Percentiles rank a stretch among this genome's conserved stretches.
Evolutionary conservation across 495 filamentous ascomycete genomes (phyloP).

Genomic region (Penicillium verhagenii): DNA sequence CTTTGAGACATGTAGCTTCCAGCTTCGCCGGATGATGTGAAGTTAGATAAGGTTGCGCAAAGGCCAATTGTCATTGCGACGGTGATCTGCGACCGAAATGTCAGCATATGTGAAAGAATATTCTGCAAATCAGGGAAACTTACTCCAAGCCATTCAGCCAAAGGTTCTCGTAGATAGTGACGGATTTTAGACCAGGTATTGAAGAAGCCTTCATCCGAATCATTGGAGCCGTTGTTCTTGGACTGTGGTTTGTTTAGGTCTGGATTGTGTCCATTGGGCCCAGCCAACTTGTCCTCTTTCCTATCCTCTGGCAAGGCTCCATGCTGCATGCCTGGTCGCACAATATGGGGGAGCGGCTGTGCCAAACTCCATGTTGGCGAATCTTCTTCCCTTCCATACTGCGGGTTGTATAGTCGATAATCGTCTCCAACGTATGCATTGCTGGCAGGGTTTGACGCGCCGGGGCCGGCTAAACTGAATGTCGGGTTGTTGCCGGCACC

Average conservation of each 20-base stretch:
- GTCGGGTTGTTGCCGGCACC: conserved; percentile 9
- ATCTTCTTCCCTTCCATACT: conserved; percentile 18
- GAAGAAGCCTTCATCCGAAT: conserved; percentile 13
- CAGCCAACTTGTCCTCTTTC: conserved; percentile 4
- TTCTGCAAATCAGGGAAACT: not conserved
- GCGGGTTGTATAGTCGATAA: conserved; percentile 21
- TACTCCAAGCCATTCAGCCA: conserved; percentile 22
- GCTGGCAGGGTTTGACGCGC: conserved; percentile 7
- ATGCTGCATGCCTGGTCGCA: conserved; percentile 27
- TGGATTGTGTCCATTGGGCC: conserved; percentile 2
- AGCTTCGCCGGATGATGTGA: conserved; percentile 7
- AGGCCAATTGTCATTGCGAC: conserved; percentile 17
- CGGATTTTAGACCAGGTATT: conserved; percentile 16
- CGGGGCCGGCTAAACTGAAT: conserved; percentile 15
- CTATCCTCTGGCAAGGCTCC: conserved; percentile 1
- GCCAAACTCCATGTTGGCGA: conserved; percentile 31
- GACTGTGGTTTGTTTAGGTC: not conserved
- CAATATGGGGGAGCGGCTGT: conserved; percentile 29
- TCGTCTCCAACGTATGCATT: conserved; percentile 33
- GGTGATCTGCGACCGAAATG: conserved; percentile 10
- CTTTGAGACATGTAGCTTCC: conserved; percentile 12
- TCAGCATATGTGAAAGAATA: conserved; percentile 1
- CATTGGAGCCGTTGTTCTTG: not conserved
- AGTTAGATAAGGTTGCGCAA: conserved; percentile 11
- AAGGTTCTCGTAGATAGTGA: conserved; percentile 13